These are phyloP conservation scores for Blastocystis sp. DNA, from an alignment of 352 stramenopile species.

Conservation along the genomic window DNA sequence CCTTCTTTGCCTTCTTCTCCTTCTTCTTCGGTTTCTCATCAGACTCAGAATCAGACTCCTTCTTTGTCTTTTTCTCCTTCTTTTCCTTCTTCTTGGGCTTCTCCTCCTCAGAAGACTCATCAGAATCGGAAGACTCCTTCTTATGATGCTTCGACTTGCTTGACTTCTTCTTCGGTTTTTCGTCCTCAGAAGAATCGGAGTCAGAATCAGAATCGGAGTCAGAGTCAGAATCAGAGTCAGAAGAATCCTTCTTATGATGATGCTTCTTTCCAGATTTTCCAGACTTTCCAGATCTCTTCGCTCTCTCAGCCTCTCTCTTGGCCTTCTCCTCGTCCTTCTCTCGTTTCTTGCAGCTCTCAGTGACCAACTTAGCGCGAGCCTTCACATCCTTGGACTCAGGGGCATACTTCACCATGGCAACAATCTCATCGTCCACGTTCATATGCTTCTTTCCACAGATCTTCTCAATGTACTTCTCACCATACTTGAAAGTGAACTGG, in stretches of 20 bases:
- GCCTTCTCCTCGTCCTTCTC: slow-evolving; percentile 55
- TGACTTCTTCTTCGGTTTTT: slow-evolving; percentile 49
- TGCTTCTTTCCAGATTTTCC: neutral
- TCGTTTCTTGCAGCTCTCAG: slow-evolving; percentile 28
- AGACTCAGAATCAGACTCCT: slow-evolving; percentile 20
- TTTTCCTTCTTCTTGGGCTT: slow-evolving; percentile 50
- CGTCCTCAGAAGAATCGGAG: neutral
- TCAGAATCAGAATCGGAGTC: neutral
- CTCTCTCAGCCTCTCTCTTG: slow-evolving; percentile 40
- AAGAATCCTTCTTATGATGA: slow-evolving; percentile 1
- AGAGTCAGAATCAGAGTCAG: neutral
- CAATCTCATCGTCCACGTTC: slow-evolving; percentile 35
- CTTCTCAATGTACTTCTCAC: slow-evolving; percentile 59
- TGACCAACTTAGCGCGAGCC: neutral
- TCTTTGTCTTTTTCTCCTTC: slow-evolving; percentile 7
- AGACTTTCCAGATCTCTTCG: slow-evolving; percentile 2
- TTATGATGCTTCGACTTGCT: slow-evolving; percentile 11
- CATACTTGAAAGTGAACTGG: slow-evolving; percentile 51
- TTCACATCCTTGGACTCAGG: slow-evolving; percentile 40
- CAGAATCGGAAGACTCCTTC: neutral
- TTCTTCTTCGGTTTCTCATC: neutral
- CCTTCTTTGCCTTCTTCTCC: slow-evolving; percentile 35
- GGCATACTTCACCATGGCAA: slow-evolving; percentile 10
- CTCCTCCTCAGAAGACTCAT: slow-evolving; percentile 1
- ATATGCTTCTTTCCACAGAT: slow-evolving; percentile 51